Percentiles rank a stretch among this genome's conserved stretches.
Evolutionary conservation across 1,284 basidiomycete species (phyloP).

Genomic region (Earliella scabrosa): DNA sequence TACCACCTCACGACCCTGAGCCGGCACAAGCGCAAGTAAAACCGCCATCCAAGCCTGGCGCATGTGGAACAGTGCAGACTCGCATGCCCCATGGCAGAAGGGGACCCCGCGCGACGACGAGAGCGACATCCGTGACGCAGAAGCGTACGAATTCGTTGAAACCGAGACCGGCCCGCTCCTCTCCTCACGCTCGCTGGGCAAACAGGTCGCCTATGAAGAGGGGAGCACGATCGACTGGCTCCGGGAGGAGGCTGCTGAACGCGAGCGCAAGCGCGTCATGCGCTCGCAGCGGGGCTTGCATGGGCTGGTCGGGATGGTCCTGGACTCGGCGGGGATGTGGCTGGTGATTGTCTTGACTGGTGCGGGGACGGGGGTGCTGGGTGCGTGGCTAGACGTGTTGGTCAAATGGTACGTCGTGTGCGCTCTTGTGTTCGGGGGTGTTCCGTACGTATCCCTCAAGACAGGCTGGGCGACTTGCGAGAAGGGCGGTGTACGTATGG

Average conservation of each 20-base stretch:
- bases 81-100: conserved; percentile 21
- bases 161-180: conserved; percentile 8
- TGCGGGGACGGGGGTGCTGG: conserved; percentile 68
- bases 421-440: neutral
- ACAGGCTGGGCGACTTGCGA: conserved; percentile 70
- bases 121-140: conserved; percentile 26
- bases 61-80: conserved; percentile 3
- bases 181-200: conserved; percentile 15
- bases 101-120: neutral
- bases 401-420: conserved; percentile 64
- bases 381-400: conserved; percentile 76
- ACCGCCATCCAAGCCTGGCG: too few relatives aligned
- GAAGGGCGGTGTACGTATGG: conserved; percentile 73
- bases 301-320: conserved; percentile 55
- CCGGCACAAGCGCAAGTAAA: too few relatives aligned
- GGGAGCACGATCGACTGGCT: conserved; percentile 74
- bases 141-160: conserved; percentile 27
- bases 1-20: too few relatives aligned
- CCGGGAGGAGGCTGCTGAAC: conserved; percentile 67
- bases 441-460: neutral
- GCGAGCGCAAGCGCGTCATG: conserved; percentile 56
- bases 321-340: conserved; percentile 70
- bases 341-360: conserved; percentile 69
- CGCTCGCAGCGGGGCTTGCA: conserved; percentile 56
- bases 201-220: conserved; percentile 46